A percentile compares a stretch with the other conserved stretches of the same genome.
Conservation (phyloP, 441 rosid genomes). For the Omphalea diandra region DNA sequence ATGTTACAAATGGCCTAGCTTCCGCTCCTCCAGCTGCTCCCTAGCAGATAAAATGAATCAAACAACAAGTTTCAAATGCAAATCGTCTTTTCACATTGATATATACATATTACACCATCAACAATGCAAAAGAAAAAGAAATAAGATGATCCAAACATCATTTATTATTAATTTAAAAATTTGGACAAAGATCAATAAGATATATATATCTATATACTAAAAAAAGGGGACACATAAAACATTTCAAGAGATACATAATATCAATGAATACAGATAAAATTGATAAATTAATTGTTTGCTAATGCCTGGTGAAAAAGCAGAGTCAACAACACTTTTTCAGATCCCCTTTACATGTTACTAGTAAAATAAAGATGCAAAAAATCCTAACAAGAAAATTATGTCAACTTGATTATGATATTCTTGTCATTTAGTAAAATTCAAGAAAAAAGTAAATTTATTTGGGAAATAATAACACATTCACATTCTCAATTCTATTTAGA, state of each 20-base stretch:
- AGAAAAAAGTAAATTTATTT: not conserved
- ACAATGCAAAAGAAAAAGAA: constrained; percentile 1
- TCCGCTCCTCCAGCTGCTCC: constrained; percentile 99
- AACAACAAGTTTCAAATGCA: constrained; percentile 29
- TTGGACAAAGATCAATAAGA: not conserved
- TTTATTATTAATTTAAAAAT: not conserved
- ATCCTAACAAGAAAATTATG: not conserved
- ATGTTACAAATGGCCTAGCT: constrained; percentile 93
- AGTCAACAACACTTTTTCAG: not conserved
- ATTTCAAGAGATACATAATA: not conserved
- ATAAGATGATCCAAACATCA: not conserved
- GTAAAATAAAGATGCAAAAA: not conserved
- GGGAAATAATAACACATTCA: not conserved
- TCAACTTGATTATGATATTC: not conserved
- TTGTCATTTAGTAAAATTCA: not conserved
- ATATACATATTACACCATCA: not conserved
- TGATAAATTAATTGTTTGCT: not conserved
- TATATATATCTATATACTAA: too few relatives aligned
- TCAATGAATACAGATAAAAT: not conserved
- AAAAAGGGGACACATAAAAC: not conserved
- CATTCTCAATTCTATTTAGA: not conserved
- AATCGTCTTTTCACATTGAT: constrained; percentile 9
- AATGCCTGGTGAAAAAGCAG: not conserved
- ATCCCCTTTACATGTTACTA: not conserved
- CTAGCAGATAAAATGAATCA: constrained; percentile 52